phyloP scores from a whole-genome alignment of 345 rosid genomes.

The Heritiera fomes region DNA sequence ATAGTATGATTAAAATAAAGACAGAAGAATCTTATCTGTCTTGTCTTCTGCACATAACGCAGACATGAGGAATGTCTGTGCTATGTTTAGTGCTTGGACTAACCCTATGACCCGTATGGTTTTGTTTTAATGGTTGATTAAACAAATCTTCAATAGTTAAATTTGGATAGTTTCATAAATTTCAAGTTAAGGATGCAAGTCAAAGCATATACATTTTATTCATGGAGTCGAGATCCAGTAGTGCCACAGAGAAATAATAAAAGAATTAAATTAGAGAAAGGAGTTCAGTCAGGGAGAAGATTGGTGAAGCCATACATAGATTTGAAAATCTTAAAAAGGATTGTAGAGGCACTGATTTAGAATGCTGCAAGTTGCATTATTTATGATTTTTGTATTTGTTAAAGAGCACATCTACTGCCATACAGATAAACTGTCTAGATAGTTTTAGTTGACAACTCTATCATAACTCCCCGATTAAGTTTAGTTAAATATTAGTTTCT shows the following conservation, averaged over 20 bases:
- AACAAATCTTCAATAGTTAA: neutral
- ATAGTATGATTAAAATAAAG: neutral
- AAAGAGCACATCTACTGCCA: neutral
- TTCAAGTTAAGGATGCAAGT: neutral
- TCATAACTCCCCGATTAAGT: neutral
- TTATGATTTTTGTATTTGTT: neutral
- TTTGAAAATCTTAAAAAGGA: conserved; percentile 13
- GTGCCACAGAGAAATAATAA: neutral
- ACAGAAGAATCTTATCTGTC: neutral
- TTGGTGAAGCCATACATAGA: neutral
- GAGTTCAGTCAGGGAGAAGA: neutral
- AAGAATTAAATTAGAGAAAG: neutral
- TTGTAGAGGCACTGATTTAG: neutral
- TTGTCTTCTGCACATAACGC: neutral
- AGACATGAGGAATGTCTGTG: neutral
- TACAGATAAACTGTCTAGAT: neutral
- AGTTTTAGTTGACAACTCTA: conserved; percentile 5
- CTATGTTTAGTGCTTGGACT: neutral
- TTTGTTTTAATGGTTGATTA: neutral
- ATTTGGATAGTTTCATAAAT: neutral
- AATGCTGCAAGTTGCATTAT: neutral
- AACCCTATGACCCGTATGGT: neutral
- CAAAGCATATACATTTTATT: neutral
- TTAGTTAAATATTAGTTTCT: conserved; percentile 4
- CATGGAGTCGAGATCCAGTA: neutral